A percentile compares a stretch with the other conserved stretches of the same genome.
Conservation (phyloP, 2,329 filamentous ascomycete species). For the Fusarium graminum region DNA sequence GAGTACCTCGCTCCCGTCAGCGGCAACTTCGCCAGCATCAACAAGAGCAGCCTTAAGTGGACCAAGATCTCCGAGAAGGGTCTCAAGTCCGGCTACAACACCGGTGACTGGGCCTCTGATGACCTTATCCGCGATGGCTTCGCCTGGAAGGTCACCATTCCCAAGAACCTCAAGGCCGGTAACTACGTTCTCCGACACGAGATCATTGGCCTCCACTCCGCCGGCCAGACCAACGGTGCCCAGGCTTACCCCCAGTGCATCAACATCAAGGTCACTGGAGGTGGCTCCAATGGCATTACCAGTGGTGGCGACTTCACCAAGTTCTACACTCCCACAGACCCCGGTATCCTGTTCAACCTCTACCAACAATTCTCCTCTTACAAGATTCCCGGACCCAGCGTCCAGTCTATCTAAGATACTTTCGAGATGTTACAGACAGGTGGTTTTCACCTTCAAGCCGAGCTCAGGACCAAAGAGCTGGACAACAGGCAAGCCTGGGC, state of each 20-base stretch:
- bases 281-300: conserved; percentile 49
- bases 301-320: conserved; percentile 52
- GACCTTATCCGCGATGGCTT: conserved; percentile 61
- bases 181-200: conserved; percentile 69
- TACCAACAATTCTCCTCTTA: conserved; percentile 50
- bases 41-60: conserved; percentile 65
- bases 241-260: conserved; percentile 68
- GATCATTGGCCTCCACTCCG: conserved; percentile 67
- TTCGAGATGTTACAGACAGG: not conserved
- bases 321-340: conserved; percentile 54
- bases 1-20: conserved; percentile 68
- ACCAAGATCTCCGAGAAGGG: conserved; percentile 72
- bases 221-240: conserved; percentile 56
- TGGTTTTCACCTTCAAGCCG: conserved; percentile 13
- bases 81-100: conserved; percentile 59
- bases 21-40: conserved; percentile 65
- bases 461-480: conserved; percentile 9
- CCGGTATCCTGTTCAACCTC: conserved; percentile 55
- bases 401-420: conserved; percentile 27
- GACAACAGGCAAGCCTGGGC: conserved; percentile 6
- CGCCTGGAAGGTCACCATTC: conserved; percentile 63
- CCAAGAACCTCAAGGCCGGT: conserved; percentile 60
- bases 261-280: conserved; percentile 62
- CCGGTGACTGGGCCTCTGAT: conserved; percentile 69
- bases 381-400: conserved; percentile 51